A percentile compares a stretch with the other conserved stretches of the same genome.
Conservation (phyloP, 352 stramenopile species). For the Phytophthora tubulina region DNA sequence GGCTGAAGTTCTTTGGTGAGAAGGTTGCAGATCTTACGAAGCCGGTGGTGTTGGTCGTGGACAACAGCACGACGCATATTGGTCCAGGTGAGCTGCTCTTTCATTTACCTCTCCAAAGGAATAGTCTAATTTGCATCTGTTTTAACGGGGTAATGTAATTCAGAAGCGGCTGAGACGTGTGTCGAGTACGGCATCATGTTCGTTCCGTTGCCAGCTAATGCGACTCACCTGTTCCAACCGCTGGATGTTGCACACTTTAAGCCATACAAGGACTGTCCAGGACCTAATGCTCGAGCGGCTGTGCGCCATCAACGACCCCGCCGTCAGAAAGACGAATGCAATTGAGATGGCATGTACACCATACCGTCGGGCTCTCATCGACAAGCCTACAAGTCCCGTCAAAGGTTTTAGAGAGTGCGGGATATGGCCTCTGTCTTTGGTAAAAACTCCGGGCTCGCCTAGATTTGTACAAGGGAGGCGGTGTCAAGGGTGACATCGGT, state of each 20-base stretch:
- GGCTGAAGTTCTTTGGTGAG: background rate
- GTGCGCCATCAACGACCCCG: background rate
- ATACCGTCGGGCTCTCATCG: background rate
- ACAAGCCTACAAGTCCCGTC: conserved; percentile 1
- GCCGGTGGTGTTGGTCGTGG: background rate
- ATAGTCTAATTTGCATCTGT: background rate
- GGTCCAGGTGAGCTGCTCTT: background rate
- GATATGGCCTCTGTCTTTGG: background rate
- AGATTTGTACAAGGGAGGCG: too few species aligned
- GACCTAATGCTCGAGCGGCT: too few species aligned
- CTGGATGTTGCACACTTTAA: background rate
- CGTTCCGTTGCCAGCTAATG: background rate
- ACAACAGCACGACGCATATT: conserved; percentile 9
- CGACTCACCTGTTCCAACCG: conserved; percentile 1
- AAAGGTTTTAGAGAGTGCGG: background rate
- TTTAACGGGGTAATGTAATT: background rate
- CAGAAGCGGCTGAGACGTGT: background rate
- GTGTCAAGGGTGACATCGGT: too few species aligned
- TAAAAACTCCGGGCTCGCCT: background rate
- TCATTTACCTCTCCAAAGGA: background rate
- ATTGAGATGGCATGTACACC: background rate
- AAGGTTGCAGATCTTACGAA: background rate
- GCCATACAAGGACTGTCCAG: background rate
- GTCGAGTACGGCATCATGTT: background rate
- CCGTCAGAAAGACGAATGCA: background rate